Evolutionary conservation across 495 filamentous ascomycete genomes (phyloP), one percentile per base, ranked within the genome.

Genomic region (Aspergillus baeticus): DNA sequence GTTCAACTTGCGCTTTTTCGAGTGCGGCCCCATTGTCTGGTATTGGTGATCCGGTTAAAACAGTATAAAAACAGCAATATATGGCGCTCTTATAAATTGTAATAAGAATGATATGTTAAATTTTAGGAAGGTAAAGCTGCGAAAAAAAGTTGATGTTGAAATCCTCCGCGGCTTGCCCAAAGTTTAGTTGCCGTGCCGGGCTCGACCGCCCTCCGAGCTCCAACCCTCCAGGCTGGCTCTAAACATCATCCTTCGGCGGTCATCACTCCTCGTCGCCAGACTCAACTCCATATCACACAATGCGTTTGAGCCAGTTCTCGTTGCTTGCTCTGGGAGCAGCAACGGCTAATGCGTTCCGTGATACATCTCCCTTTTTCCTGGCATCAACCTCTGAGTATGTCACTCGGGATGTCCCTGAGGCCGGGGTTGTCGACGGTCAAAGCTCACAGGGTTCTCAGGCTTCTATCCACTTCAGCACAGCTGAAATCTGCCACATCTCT

Each of bases 361-460:
- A 96, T 63, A 88, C 91, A 0, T 92, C 90, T 39, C 92, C 92
- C 14, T 94, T 95, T 67, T 80, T 96, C 71, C 72, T 96, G 22
- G 85, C 91, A 64, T 95, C 92, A 21, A 88, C 83, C 34, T 83
- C 87, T 47, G 76, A 85, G 91, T 96, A 82, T 37, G 87, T 57
- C 34, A 15, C 15, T 31, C 74, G 57, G 60, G 43, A 49, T 55
- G 51, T 18, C 17, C 13, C 34, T 22, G 38, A 39, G 23, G 22
- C 26, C 23, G 35, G 20, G 41, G 23, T 21, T 14, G 23, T 39
- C 20, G 35, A 35, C 15, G 49, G 51, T 44, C 59, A 58, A 52
- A 56, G 43, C 71, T 74, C 70, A 76, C 63, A 45, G 57, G 58
- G 59, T 64, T 44, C 48, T 62, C 60, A 81, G 80, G 63, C 58